Evolutionary conservation across 345 rosid genomes (phyloP), one percentile per base, ranked within the genome.

Genomic region (Balakata baccata): DNA sequence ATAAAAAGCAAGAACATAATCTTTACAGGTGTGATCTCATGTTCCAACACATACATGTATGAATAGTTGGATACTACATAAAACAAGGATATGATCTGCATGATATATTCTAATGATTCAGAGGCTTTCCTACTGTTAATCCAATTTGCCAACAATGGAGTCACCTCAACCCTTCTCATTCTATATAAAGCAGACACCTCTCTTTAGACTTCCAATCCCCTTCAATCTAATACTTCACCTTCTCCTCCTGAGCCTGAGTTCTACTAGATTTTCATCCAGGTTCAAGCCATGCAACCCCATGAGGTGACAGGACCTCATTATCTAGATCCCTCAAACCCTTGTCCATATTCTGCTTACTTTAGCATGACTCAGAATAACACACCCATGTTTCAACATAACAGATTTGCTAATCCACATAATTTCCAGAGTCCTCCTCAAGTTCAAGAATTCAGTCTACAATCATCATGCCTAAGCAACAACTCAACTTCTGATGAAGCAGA

Each of bases 401-500:
- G 71, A 39, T 72, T 75, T 80, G 72, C 73, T 17, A 81, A 71
- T 76, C 87, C 86, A n/a, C 54, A 76, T 60, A 76, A 71, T 72
- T 71, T 76, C 66, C 80, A 81, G 53, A 67, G 83, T 43, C 68
- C 81, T 66, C 68, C 85, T 58, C 86, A 79, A 20, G 13, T 61
- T 64, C 78, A 71, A 39, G 85, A 85, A 25, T 79, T 75, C 76
- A 85, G 77, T 23, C 78, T 80, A 53, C 87, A 81, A 18, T 79
- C 83, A 25, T 79, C 90, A 46, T 75, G 86, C 75, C 68, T 86
- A 25, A 87, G 92, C 86, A 84, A 79, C 82, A 85, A 87, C 81
- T 93, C 97, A 0, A 89, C 97, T 39, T 91, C 97, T 0, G 97
- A 94, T 7, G 97, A 94, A 62, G 94, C 91, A 22, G 96, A 84